Base-by-base conservation (phyloP, 2,329 filamentous ascomycete genomes). In the Huntiella moniliformis region DNA sequence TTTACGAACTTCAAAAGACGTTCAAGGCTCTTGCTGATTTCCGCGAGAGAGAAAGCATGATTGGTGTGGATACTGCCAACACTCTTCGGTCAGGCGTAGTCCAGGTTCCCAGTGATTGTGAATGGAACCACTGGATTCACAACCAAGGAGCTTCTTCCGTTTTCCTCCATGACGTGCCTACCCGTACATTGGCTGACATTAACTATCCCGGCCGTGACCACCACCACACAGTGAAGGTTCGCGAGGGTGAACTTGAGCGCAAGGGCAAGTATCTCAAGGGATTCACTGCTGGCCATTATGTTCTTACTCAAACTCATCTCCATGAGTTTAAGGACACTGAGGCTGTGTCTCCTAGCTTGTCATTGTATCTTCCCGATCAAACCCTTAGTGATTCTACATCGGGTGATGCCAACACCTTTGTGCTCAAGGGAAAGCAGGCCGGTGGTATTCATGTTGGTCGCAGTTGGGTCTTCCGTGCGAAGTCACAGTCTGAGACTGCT, bases 261-360 rank as follows among this genome's bases (percentile, higher is more conserved):
- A 96, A 96, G 76, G 94, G 86, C 72, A 98, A 96, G 59, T 98
- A 96, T 57, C 67, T 98, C 51, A 96, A 95, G 67, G 95, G 87
- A 60, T 95, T 95, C 61, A 91, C 87, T 5, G 82, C 86, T 18
- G 88, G 88, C 57, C 96, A 88, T 87, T 95, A 95, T 61, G 86
- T 96, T 41, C 68, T 98, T 54, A 94, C 91, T 54, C 84, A 91
- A 12, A 96, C 91, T 47, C 91, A 98, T 63, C 72, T 98, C 16
- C 91, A 98, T 65, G 91, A 98, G 63, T 98, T 96, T 73, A 95
- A 94, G 61, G 94, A 86, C n/a, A 85, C 86, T 53, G 88, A 96
- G 63, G 81, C 74, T 50, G 84, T 91, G 61, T 79, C 82, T 35
- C 91, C 91, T 1, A 76, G 96, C 58, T 95, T 98, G 88, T 96